A percentile compares a stretch with the other conserved stretches of the same genome.
phyloP scores from a whole-genome alignment of 495 filamentous ascomycete species.

The Tetracladium marchalianum region DNA sequence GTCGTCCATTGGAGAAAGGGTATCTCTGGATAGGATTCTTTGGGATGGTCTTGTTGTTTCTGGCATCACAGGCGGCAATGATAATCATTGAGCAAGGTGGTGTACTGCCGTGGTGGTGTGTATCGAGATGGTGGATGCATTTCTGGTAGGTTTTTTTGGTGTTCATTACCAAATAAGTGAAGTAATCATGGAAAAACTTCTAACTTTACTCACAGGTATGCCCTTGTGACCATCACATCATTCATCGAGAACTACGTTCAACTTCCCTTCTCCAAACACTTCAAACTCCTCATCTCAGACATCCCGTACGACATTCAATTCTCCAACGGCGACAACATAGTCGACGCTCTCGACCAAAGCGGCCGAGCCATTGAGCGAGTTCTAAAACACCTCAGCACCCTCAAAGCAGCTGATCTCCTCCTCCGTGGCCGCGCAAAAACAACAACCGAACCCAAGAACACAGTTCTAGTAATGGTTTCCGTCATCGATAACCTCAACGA shows the following conservation, averaged over 20 bases:
- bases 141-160: conserved; percentile 11
- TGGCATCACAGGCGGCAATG: conserved; percentile 8
- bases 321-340: neutral
- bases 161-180: too few relatives aligned
- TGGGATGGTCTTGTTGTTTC: conserved; percentile 5
- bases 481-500: too few relatives aligned
- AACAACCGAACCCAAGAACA: neutral
- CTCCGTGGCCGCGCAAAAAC: neutral
- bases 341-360: too few relatives aligned
- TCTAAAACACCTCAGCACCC: neutral
- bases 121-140: conserved; percentile 12
- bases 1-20: neutral
- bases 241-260: conserved; percentile 8
- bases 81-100: conserved; percentile 11
- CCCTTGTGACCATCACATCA: neutral
- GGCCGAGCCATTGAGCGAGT: neutral
- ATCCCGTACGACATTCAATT: conserved; percentile 7
- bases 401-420: neutral
- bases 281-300: conserved; percentile 8
- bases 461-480: neutral
- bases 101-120: conserved; percentile 4
- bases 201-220: neutral
- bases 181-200: too few relatives aligned
- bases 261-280: conserved; percentile 9
- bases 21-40: conserved; percentile 4